Percentiles rank a stretch among this genome's conserved stretches.
phyloP scores from a whole-genome alignment of 371 early-diverging fungal genomes.

The Mucor piriformis region DNA sequence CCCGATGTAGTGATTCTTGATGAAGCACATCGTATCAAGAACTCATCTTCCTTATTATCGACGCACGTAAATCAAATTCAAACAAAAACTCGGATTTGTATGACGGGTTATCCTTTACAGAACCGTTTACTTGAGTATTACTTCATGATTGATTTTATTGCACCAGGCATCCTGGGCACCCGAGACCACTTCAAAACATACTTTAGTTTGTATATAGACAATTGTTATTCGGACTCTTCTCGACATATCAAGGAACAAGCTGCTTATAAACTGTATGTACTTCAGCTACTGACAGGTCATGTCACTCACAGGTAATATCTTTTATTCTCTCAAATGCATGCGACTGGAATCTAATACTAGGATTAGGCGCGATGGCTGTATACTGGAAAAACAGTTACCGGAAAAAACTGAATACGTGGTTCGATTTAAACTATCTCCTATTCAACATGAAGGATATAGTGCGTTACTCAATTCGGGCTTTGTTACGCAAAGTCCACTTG shows the following conservation, averaged over 20 bases:
- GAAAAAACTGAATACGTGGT: conserved; percentile 73
- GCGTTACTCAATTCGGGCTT: conserved; percentile 14
- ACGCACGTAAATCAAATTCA: conserved; percentile 40
- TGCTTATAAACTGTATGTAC: conserved; percentile 12
- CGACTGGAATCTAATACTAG: too few relatives aligned
- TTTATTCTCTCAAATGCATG: too few relatives aligned
- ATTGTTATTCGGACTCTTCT: conserved; percentile 64
- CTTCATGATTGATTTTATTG: conserved; percentile 75
- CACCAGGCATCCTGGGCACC: conserved; percentile 64
- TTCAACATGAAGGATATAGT: conserved; percentile 61
- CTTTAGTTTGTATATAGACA: conserved; percentile 70
- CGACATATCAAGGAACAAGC: conserved; percentile 39
- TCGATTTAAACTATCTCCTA: conserved; percentile 54
- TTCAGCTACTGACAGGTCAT: conserved; percentile 15
- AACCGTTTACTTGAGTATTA: conserved; percentile 75
- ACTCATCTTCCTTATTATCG: conserved; percentile 50
- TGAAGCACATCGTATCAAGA: conserved; percentile 89
- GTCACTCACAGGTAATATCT: conserved; percentile 20
- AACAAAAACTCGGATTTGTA: conserved; percentile 69
- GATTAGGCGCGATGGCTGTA: conserved; percentile 50
- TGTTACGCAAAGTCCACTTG: conserved; percentile 7
- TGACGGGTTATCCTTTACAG: conserved; percentile 92
- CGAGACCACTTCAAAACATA: conserved; percentile 55
- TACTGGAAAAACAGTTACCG: conserved; percentile 63
- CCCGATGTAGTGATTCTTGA: conserved; percentile 80